Evolutionary conservation across 2,329 filamentous ascomycete species (phyloP), one percentile per base, ranked within the genome.

Genomic region (Sclerotinia nivalis): DNA sequence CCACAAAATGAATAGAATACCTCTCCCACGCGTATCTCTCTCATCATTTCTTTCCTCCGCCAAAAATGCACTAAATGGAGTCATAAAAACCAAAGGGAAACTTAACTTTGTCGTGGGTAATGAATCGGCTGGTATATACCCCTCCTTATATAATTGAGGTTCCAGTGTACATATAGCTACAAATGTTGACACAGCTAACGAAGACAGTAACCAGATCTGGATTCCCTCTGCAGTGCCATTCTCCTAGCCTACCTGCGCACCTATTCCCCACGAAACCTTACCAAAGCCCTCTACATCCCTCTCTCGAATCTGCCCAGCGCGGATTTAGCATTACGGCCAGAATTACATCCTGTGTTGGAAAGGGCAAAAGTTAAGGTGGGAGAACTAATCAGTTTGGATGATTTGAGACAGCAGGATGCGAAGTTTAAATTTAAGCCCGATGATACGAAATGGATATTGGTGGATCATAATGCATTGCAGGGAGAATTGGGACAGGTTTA

Each of bases 391-490:
- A 94, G 87, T 0, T 79, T 89, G 4, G 84, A 86, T 72, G 88
- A 90, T 72, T 78, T 90, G 0, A 83, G 6, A 83, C 85, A 71
- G 87, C 89, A 73, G 77, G 89, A 0, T 82, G 1, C 68, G 73
- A 75, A 68, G 58, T 55, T 59, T 73, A 75, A 79, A 0, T 83
- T 87, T 0, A 82, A 85, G 37, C 12, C 28, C 8, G 55, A 40
- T 34, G 85, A 87, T 60, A 90, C 90, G 1, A 83, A 82, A 64
- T 93, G 91, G 91, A 80, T 93, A 25, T 82, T 96, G 1, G 91
- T 96, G 5, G 92, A 96, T 80, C 93, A 96, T 82, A 96, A 96
- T 77, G 84, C 83, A 0, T 82, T 93, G 61, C 89, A 90, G 8
- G 91, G 91, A 0, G 75, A 80, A 20, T 81, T 95, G 22, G 86